phyloP scores from a whole-genome alignment of 2,329 filamentous ascomycete genomes.

The Fusarium chaquense region DNA sequence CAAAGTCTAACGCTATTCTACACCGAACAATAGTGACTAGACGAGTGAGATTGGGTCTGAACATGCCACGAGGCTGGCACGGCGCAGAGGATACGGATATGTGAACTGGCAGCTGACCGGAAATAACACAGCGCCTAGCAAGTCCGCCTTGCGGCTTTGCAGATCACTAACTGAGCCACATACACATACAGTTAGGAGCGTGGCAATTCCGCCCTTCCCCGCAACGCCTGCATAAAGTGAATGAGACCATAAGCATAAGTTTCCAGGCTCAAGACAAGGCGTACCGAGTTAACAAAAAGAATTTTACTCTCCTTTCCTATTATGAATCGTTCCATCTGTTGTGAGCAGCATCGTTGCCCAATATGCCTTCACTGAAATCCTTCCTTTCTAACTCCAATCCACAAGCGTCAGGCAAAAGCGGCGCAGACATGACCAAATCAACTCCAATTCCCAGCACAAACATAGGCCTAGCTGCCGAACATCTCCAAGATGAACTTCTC shows the following conservation, averaged over 20 bases:
- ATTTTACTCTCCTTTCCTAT: background rate
- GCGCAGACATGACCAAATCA: constrained; percentile 12
- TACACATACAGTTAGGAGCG: background rate
- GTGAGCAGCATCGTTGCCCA: background rate
- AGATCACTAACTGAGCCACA: background rate
- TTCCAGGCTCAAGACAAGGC: background rate
- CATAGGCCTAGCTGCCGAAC: constrained; percentile 7
- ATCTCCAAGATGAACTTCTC: constrained; percentile 18
- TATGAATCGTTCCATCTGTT: background rate
- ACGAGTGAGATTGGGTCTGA: background rate
- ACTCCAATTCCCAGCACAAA: constrained; percentile 6
- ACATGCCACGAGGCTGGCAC: background rate
- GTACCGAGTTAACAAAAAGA: background rate
- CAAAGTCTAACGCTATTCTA: no score
- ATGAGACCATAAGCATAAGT: background rate
- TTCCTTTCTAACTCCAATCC: background rate
- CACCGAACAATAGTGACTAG: background rate
- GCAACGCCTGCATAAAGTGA: constrained; percentile 12
- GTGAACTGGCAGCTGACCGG: background rate
- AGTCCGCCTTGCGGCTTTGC: constrained; percentile 14
- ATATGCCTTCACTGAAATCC: constrained; percentile 3
- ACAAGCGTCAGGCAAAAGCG: background rate
- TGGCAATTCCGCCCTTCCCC: constrained; percentile 17
- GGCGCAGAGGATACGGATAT: background rate
- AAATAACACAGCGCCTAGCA: background rate